Base-by-base conservation (phyloP, 2,329 filamentous ascomycete genomes). In the Xylariaceae sp. region DNA sequence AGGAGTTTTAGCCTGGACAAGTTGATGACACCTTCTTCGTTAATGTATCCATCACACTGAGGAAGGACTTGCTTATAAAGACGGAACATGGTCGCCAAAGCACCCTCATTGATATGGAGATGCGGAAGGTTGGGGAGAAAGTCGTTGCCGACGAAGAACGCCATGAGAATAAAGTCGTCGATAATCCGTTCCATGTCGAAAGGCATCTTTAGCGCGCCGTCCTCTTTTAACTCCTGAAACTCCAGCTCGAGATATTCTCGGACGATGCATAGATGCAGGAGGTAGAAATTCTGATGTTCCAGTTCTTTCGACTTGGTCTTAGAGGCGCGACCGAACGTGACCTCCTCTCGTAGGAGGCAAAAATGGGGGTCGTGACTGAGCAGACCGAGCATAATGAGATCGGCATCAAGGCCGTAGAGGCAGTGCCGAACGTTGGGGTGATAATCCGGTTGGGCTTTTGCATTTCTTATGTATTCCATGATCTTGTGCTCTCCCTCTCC, bases 401-500 rank as follows among this genome's bases (percentile, higher is more conserved):
- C 92, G 31, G 92, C 92, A 66, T 98, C 92, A 34, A 98, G 76
- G 16, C 94, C 94, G 65, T 98, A 98, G 47, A 98, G 73, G 65
- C 94, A 98, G 66, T 98, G 92, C 41, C 92, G 86, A 46, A 95
- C 79, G 57, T 98, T 97, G 34, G 87, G 77, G 61, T 95, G 83
- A 64, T 98, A 98, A 48, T 83, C 79, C 2, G 86, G 86, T 64
- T 98, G 92, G 34, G 90, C 88, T 71, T 97, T 97, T 47, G 92
- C 87, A 64, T 94, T 87, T 53, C 92, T 85, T 63, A 98, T 98
- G 65, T 98, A 98, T 66, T 98, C 94, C 92, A 98, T 98, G 66
- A 98, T 95, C 70, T 98, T 98, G 71, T 98, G 92, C 65, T 98
- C 92, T 55, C 92, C 92, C 67, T 98, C 94, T 54, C 92, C 92